Evolutionary conservation across 2,329 filamentous ascomycete species (phyloP), one percentile per base, ranked within the genome.

Genomic region (Trichoderma polysporum): DNA sequence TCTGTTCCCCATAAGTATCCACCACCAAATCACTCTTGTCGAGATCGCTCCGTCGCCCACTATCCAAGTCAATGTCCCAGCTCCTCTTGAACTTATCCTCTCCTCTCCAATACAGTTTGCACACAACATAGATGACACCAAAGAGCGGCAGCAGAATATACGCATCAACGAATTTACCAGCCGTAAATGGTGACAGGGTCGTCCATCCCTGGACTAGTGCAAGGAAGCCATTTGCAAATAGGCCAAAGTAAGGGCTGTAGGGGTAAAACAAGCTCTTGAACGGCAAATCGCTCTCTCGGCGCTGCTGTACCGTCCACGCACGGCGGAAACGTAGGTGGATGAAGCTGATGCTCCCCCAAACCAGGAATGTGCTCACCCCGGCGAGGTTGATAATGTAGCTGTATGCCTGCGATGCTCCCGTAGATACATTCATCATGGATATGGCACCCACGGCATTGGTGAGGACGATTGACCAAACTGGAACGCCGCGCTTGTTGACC

Each of bases 341-440:
- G 71, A 91, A 85, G 29, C 84, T 88, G 71, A 92, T 92, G 41
- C 84, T 84, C 2, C 82, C 90, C 90, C 90, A 92, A 49, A 91
- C 90, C 2, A 92, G 75, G 73, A 92, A 92, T 0, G 89, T 91
- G 41, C 88, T 88, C 2, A 91, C 88, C 4, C 90, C 90, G 6
- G 84, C 87, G 0, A 91, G 80, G 72, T 90, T 91, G 72, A 92
- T 86, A 67, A 92, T 90, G 76, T 91, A 91, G 7, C 76, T 76
- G 74, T 91, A 92, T 0, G 88, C 89, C 68, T 85, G 82, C 50
- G 85, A 83, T 0, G 89, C 88, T 8, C 88, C 89, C 0, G 89
- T 90, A 41, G 84, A 88, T 37, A 90, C 78, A 71, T 91, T 92
- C 86, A 92, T 90, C 84, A 92, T 87, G n/a, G 87, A 86, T n/a